Percentiles rank a stretch among this genome's conserved stretches.
phyloP scores from a whole-genome alignment of 441 rosid species.

The Lepidium campestre region DNA sequence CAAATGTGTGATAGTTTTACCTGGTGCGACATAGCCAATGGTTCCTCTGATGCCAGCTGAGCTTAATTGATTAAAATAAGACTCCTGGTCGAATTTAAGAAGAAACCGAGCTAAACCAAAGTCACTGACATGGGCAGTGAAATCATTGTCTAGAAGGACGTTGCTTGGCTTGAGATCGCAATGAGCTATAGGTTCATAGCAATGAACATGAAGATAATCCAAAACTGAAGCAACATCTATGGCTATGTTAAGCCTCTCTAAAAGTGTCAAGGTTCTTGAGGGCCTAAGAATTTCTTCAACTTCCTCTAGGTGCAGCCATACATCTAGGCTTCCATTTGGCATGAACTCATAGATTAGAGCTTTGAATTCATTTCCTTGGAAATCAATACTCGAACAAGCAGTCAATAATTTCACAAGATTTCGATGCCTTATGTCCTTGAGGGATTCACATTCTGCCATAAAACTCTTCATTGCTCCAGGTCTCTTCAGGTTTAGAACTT shows the following conservation, averaged over 20 bases:
- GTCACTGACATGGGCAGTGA: slow-evolving; percentile 15
- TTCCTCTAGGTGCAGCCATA: slow-evolving; percentile 15
- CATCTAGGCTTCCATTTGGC: slow-evolving; percentile 23
- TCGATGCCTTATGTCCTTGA: slow-evolving; percentile 13
- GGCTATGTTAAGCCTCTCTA: slow-evolving; percentile 2
- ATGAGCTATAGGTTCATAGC: neutral
- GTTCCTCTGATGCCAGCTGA: slow-evolving; percentile 24
- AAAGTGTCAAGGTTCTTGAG: neutral
- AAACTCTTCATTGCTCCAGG: slow-evolving; percentile 27
- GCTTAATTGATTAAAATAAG: neutral
- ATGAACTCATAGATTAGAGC: slow-evolving; percentile 16
- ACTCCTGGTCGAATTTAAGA: neutral
- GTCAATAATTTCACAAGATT: slow-evolving; percentile 23
- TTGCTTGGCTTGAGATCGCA: slow-evolving; percentile 23
- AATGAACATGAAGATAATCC: slow-evolving; percentile 15
- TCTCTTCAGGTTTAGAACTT: neutral
- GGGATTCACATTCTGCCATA: slow-evolving; percentile 17
- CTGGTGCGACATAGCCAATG: slow-evolving; percentile 19
- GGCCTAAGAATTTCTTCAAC: neutral
- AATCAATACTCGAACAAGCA: slow-evolving; percentile 16
- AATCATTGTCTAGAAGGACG: slow-evolving; percentile 2
- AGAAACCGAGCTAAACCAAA: slow-evolving; percentile 11
- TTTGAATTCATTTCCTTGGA: slow-evolving; percentile 18
- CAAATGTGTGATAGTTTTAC: neutral
- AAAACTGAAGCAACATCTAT: slow-evolving; percentile 19